phyloP scores from a whole-genome alignment of 2,329 filamentous ascomycete species.

The Rosellinia necatrix region DNA sequence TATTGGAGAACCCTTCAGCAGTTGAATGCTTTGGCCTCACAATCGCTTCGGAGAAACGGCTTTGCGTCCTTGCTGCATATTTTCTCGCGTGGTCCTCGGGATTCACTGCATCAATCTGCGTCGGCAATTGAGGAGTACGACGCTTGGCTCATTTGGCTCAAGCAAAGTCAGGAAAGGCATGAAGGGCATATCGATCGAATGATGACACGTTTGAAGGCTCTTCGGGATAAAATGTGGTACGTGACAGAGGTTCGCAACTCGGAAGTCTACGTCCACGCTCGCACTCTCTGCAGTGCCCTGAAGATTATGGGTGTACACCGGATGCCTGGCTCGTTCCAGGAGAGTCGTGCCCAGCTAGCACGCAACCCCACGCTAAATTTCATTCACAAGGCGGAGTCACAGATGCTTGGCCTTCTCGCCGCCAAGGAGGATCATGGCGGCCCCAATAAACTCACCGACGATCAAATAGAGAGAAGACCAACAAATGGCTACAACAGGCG shows the following conservation, averaged over 20 bases:
- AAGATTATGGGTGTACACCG: constrained; percentile 83
- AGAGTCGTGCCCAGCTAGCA: constrained; percentile 52
- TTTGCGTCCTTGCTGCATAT: constrained; percentile 75
- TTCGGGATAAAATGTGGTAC: constrained; percentile 99
- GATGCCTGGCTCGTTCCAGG: constrained; percentile 57
- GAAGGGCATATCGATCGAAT: constrained; percentile 75
- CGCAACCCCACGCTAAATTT: constrained; percentile 62
- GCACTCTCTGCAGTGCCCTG: constrained; percentile 82
- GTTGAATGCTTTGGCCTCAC: constrained; percentile 65
- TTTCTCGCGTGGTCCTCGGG: constrained; percentile 72
- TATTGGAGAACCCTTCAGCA: constrained; percentile 85
- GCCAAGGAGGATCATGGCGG: constrained; percentile 83
- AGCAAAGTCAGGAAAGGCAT: constrained; percentile 78
- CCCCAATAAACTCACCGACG: constrained; percentile 93
- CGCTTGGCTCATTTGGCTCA: constrained; percentile 81
- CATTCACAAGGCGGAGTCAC: constrained; percentile 79
- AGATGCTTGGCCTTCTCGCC: constrained; percentile 85
- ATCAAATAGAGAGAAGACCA: constrained; percentile 86
- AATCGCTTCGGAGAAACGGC: constrained; percentile 67
- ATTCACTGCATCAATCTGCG: constrained; percentile 70
- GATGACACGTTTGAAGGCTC: constrained; percentile 72
- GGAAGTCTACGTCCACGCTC: constrained; percentile 82
- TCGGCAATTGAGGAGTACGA: constrained; percentile 79
- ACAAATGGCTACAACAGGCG: constrained; percentile 79
- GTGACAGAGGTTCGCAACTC: constrained; percentile 92